phyloP scores from a whole-genome alignment of 768 basidiomycete species.

The Macrolepiota fuliginosa region DNA sequence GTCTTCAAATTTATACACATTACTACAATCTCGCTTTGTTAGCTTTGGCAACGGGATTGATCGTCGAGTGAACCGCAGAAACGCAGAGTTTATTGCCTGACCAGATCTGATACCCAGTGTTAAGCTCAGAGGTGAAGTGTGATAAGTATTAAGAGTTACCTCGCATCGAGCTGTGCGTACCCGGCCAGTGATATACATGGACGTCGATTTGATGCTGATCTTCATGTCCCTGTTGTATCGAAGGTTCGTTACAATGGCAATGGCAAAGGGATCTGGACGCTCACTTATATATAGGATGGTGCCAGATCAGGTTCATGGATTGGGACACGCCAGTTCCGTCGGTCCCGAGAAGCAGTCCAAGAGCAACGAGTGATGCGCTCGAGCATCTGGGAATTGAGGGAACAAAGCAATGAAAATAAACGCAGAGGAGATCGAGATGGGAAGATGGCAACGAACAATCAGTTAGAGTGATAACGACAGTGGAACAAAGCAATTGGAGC shows the following conservation, averaged over 20 bases:
- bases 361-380: slow-evolving; percentile 37
- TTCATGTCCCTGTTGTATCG: slow-evolving; percentile 34
- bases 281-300: slow-evolving; percentile 28
- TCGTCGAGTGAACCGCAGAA: slow-evolving; percentile 41
- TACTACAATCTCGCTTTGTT: slow-evolving; percentile 2
- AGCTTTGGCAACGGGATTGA: slow-evolving; percentile 19
- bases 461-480: background rate
- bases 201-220: slow-evolving; percentile 39
- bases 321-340: slow-evolving; percentile 49
- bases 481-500: slow-evolving; percentile 16
- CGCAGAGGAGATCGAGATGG: background rate
- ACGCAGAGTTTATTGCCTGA: slow-evolving; percentile 38
- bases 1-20: background rate
- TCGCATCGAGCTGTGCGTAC: slow-evolving; percentile 43
- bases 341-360: slow-evolving; percentile 35
- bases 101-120: slow-evolving; percentile 33
- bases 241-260: background rate
- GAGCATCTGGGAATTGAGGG: slow-evolving; percentile 34
- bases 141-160: slow-evolving; percentile 22
- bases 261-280: background rate
- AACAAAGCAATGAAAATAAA: background rate
- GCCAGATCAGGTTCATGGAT: slow-evolving; percentile 50
- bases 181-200: slow-evolving; percentile 39
- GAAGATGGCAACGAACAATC: background rate
- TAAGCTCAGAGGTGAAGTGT: background rate